These are phyloP conservation scores for Curvularia sp. DNA, from an alignment of 2,329 filamentous ascomycete species.

Conservation along the genomic window DNA sequence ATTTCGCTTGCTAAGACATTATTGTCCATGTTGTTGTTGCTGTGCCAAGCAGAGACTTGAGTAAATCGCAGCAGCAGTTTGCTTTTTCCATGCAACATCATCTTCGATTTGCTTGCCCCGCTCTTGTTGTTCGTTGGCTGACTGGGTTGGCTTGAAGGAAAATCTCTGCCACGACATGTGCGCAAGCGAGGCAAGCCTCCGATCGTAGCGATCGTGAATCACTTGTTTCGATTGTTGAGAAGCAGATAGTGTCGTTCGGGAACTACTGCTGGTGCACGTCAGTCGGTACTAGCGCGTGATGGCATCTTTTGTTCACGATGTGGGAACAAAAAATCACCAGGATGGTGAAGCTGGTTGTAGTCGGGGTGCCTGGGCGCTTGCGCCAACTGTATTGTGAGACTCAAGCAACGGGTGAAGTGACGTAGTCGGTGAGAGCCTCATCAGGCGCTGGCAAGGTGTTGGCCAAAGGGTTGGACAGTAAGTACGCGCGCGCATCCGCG, in stretches of 20 bases:
- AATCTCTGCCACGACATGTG: not conserved
- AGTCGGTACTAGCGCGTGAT: not conserved
- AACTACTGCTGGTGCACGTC: not conserved
- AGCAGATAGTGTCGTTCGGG: not conserved
- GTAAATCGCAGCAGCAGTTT: not conserved
- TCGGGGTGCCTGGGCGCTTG: constrained; percentile 2
- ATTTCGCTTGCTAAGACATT: not conserved
- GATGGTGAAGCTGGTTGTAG: not conserved
- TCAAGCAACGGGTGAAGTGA: constrained; percentile 12
- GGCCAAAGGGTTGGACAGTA: not conserved
- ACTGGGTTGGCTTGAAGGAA: not conserved
- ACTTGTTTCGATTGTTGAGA: constrained; percentile 1
- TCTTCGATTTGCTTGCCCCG: not conserved
- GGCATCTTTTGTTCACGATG: not conserved
- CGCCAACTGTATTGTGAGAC: not conserved
- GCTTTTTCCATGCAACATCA: not conserved
- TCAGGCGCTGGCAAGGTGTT: constrained; percentile 10
- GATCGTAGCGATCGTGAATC: not conserved
- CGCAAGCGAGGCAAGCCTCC: not conserved
- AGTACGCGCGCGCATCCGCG: constrained; percentile 9
- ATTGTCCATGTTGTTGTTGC: not conserved
- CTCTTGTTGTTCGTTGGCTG: constrained; percentile 1
- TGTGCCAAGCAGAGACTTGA: not conserved
- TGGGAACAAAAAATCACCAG: not conserved
- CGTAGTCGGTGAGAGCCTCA: constrained; percentile 35